Evolutionary conservation across 2,329 filamentous ascomycete genomes (phyloP).

Genomic region (Cercospora nicotianae): DNA sequence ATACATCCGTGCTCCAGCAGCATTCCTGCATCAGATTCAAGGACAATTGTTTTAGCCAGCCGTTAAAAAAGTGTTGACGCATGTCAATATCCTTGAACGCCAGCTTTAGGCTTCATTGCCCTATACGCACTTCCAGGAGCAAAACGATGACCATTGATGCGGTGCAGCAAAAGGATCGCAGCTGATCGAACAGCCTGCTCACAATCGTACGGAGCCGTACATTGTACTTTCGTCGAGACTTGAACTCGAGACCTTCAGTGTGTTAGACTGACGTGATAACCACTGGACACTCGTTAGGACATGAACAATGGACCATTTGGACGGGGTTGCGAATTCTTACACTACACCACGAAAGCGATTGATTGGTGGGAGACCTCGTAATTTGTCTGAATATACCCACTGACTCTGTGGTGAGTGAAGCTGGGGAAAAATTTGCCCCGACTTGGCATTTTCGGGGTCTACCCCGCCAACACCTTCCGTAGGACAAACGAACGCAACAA

Average conservation of each 20-base stretch:
- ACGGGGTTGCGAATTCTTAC: no score
- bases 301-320: background rate
- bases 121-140: no score
- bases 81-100: no score
- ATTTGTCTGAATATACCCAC: no score
- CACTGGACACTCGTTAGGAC: slow-evolving; percentile 10
- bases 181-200: background rate
- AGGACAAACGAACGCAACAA: background rate
- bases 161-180: background rate
- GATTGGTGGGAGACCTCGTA: background rate
- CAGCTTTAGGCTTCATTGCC: no score
- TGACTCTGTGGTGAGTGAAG: no score
- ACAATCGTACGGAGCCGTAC: background rate
- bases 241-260: slow-evolving; percentile 11
- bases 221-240: slow-evolving; percentile 7
- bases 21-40: no score
- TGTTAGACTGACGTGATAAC: slow-evolving; percentile 51
- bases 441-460: background rate
- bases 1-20: no score
- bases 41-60: no score
- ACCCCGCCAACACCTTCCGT: no score
- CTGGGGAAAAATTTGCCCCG: background rate
- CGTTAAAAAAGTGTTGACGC: no score
- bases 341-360: background rate
- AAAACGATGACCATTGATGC: background rate